Conservation (phyloP, 2,329 filamentous ascomycete genomes). For the Helicocarpus griseus region DNA sequence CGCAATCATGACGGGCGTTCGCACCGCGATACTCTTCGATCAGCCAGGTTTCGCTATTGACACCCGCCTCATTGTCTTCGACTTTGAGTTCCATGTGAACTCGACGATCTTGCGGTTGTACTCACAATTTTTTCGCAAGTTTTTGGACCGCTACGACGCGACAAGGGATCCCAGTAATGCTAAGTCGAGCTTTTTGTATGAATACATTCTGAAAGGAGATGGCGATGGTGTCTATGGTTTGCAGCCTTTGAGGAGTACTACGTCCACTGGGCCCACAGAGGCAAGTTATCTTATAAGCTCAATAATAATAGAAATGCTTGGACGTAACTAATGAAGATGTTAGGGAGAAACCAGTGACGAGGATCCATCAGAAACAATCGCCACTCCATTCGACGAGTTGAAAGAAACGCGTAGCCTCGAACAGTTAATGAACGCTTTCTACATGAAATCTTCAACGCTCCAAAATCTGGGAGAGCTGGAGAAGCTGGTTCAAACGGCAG, state of each 20-base stretch:
- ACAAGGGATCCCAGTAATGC: background rate
- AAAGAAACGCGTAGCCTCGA: background rate
- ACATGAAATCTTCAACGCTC: background rate
- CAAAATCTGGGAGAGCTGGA: background rate
- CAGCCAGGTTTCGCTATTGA: background rate
- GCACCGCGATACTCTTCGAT: too few species aligned
- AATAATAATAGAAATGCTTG: background rate
- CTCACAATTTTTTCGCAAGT: background rate
- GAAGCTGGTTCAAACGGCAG: background rate
- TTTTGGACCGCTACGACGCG: background rate
- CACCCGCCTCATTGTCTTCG: conserved; percentile 1
- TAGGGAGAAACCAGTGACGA: background rate
- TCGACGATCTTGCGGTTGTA: background rate
- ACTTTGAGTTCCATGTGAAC: background rate
- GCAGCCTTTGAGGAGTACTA: background rate
- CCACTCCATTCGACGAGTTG: background rate
- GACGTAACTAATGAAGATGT: background rate
- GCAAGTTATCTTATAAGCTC: too few species aligned
- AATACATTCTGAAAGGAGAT: background rate
- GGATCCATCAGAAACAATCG: too few species aligned
- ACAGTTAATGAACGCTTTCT: background rate
- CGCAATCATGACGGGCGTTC: too few species aligned
- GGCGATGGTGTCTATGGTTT: background rate
- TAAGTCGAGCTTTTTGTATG: background rate
- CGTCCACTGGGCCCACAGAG: background rate